phyloP scores from a whole-genome alignment of 192 early-diverging fungal genomes.

The Rhizophagus clarus region DNA sequence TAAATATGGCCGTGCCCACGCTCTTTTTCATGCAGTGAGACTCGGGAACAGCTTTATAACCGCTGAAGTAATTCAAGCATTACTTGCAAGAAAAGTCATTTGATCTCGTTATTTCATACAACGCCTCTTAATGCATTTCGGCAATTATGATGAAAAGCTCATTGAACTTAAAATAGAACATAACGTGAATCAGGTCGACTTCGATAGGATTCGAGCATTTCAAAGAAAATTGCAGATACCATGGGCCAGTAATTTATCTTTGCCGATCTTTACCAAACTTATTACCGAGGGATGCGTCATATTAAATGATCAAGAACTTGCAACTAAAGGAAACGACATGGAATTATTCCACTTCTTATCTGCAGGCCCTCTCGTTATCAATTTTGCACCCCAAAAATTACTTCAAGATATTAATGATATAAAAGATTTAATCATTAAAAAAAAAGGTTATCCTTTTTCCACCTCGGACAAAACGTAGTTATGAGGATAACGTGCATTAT shows the following conservation, averaged over 20 bases:
- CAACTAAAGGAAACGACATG: slow-evolving; percentile 22
- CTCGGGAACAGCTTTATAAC: not conserved
- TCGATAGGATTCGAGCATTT: not conserved
- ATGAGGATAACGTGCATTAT: not conserved
- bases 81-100: not conserved
- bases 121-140: slow-evolving; percentile 12
- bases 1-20: slow-evolving; percentile 12
- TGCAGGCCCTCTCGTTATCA: not conserved
- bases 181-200: not conserved
- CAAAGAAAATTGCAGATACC: not conserved
- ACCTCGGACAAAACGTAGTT: not conserved
- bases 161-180: not conserved
- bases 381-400: not conserved
- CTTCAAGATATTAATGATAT: not conserved
- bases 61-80: not conserved
- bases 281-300: not conserved
- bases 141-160: not conserved
- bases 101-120: slow-evolving; percentile 12
- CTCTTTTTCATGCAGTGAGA: slow-evolving; percentile 18
- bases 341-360: slow-evolving; percentile 19
- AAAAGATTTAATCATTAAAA: too few relatives aligned
- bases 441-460: slow-evolving; percentile 5
- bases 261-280: not conserved
- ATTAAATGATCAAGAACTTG: not conserved
- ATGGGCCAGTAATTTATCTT: not conserved